Base-by-base conservation (phyloP, 2,329 filamentous ascomycete species). In the Penicillium sclerotigenum region DNA sequence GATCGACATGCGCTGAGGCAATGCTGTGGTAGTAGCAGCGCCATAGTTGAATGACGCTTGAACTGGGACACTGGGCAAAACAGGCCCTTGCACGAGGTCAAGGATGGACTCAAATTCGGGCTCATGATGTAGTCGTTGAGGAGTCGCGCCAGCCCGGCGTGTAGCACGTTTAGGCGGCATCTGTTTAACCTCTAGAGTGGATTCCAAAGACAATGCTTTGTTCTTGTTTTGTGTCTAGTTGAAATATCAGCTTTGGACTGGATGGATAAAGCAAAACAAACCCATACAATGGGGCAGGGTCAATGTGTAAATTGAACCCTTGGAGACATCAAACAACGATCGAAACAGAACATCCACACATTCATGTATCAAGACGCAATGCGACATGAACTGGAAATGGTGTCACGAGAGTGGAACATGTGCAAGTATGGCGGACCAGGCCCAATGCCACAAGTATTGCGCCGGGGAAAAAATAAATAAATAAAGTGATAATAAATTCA, bases 31-130 rank as follows among this genome's bases (percentile, higher is more conserved):
- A 22, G 68, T 67, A 20, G 67, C 68, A 8, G 73, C 71, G 28
- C 75, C 75, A 66, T 77, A 77, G 14, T 72, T 72, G 54, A 72
- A 76, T 1, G 75, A 75, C 43, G 71, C 70, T 51, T 72, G 71
- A 24, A 70, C 71, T 38, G 73, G 71, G 46, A 77, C 63, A 47
- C 70, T 66, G 7, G 74, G 74, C 33, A 77, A 61, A 49, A 54
- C 59, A 40, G 69, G 67, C 5, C 26, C 47, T 47, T 60, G 26
- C 22, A 20, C 45, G 26, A 16, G 50, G 31, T 54, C 47, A 16
- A 50, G 36, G 8, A 50, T 50, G n/a, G 52, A 29, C 28, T 53
- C 33, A 18, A 40, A 53, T 13, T 47, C 51, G 7, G 51, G 28
- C 1, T 36, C 37, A 7, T 42, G 13, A 34, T 14, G 47, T 49